Base-by-base conservation (phyloP, 805 yeast species). In the Nakazawaea ernobii region DNA sequence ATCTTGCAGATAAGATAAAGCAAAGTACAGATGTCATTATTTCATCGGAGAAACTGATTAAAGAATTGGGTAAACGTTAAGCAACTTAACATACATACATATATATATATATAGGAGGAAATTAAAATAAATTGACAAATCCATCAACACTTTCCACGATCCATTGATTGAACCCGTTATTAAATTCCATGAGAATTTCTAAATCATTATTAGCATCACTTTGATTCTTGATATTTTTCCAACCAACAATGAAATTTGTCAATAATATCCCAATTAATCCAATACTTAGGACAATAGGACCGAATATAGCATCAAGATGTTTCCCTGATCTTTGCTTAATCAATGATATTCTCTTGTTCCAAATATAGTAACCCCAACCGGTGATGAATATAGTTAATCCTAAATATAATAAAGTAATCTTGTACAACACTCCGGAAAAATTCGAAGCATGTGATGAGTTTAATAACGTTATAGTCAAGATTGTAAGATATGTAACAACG, bases 281-380 rank as follows among this genome's bases (percentile, higher is more conserved):
- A 26, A 71, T 51, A 4, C 94, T 87, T 37, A 94, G 75, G 13
- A 91, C 70, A 44, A 94, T 60, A 0, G 99, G 99, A 10, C 99
- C 99, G 48, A 86, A 59, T 45, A 95, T 83, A 41, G 88, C 91
- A 68, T 92, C 98, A 57, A 92, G 73, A 65, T 91, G 97, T 56
- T 77, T 77, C 43, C 92, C 95, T 27, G 90, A 84, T 65, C 98
- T 80, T 62, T 80, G 82, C 62, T 74, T 79, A 61, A 92, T 94
- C 48, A 84, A 74, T 32, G 72, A 73, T 54, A 91, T 70, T 61
- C 99, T 79, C 54, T 71, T 74, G 60, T 79, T 67, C 67, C 86
- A 92, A 46, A 86, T 80, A 52, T 70, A 74, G 67, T 89, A 92
- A 27, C 96, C 96, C 99, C 99, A 92, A 27, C 79, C 55, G 39